Percentiles rank a stretch among this genome's conserved stretches.
Conservation (phyloP, 2,329 filamentous ascomycete species). For the Colletotrichum orbiculare region DNA sequence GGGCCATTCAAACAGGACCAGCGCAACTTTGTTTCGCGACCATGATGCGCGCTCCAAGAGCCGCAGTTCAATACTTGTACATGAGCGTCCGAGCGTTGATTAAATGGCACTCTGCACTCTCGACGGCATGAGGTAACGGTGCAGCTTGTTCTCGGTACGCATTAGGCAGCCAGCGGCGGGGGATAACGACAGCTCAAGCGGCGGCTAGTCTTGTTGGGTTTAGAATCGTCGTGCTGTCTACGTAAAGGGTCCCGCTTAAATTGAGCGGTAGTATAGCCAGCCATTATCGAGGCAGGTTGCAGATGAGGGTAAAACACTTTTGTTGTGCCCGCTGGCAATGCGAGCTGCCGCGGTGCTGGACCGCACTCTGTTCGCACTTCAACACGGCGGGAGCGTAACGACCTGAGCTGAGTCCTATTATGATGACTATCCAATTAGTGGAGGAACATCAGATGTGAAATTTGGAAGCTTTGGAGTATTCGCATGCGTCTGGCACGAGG, state of each 20-base stretch:
- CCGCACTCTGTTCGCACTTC: conserved; percentile 24
- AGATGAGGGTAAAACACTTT: too few relatives aligned
- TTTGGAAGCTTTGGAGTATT: conserved; percentile 37
- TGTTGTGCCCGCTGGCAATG: not conserved
- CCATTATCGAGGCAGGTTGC: conserved; percentile 6
- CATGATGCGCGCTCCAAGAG: conserved; percentile 27
- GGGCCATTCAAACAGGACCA: conserved; percentile 35
- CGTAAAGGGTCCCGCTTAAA: conserved; percentile 12
- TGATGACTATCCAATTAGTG: conserved; percentile 25
- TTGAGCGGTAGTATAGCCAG: conserved; percentile 11
- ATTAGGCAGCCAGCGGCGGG: too few relatives aligned
- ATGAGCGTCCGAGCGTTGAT: conserved; percentile 34
- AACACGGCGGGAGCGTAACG: conserved; percentile 17
- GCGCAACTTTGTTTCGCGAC: conserved; percentile 34
- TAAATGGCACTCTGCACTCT: conserved; percentile 23
- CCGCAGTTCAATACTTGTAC: conserved; percentile 20
- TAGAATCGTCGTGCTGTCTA: not conserved
- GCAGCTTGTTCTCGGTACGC: not conserved
- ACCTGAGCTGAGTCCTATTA: conserved; percentile 2
- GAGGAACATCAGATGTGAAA: conserved; percentile 7
- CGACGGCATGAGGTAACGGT: conserved; percentile 22
- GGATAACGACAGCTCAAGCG: conserved; percentile 16
- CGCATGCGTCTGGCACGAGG: conserved; percentile 30
- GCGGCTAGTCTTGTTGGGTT: not conserved
- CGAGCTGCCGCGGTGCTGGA: conserved; percentile 19